Conservation (phyloP, 805 yeast species). For the Starmerella tilneyi region DNA sequence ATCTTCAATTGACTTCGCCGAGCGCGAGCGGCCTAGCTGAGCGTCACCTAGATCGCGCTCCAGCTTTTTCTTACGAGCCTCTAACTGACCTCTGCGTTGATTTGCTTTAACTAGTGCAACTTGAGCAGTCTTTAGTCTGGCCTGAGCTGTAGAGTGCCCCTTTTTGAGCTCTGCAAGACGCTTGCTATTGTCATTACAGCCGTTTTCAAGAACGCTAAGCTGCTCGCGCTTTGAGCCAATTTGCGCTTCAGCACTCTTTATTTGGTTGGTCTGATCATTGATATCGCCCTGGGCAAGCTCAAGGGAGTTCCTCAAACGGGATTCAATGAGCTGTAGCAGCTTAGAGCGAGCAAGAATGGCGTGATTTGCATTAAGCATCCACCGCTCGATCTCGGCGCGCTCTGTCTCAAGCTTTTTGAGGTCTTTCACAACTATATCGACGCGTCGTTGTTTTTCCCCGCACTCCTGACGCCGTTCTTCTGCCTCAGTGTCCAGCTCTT, state of each 20-base stretch:
- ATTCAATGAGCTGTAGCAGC: conserved; percentile 39
- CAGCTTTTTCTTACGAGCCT: conserved; percentile 34
- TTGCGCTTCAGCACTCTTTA: conserved; percentile 27
- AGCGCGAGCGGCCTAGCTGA: conserved; percentile 37
- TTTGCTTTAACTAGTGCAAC: conserved; percentile 58
- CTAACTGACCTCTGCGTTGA: conserved; percentile 63
- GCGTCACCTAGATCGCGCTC: conserved; percentile 29
- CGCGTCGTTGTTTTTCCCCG: conserved; percentile 67
- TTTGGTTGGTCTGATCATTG: conserved; percentile 34
- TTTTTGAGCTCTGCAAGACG: conserved; percentile 23
- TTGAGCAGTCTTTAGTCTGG: conserved; percentile 35
- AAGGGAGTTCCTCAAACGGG: background rate
- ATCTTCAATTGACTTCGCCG: conserved; percentile 32
- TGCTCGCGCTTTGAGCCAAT: conserved; percentile 19
- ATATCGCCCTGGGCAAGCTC: conserved; percentile 1
- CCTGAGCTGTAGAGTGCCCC: conserved; percentile 28
- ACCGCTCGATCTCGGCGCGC: conserved; percentile 59
- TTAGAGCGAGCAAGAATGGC: conserved; percentile 45
- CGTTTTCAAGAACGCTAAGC: conserved; percentile 6
- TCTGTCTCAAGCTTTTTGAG: conserved; percentile 49
- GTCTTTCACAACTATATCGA: conserved; percentile 69
- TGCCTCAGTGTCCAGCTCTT: conserved; percentile 46
- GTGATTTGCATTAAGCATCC: conserved; percentile 53
- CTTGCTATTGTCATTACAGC: background rate
- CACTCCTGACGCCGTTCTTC: conserved; percentile 74